Evolutionary conservation across 495 filamentous ascomycete genomes (phyloP), one percentile per base, ranked within the genome.

Genomic region (Penicillium flavigenum): DNA sequence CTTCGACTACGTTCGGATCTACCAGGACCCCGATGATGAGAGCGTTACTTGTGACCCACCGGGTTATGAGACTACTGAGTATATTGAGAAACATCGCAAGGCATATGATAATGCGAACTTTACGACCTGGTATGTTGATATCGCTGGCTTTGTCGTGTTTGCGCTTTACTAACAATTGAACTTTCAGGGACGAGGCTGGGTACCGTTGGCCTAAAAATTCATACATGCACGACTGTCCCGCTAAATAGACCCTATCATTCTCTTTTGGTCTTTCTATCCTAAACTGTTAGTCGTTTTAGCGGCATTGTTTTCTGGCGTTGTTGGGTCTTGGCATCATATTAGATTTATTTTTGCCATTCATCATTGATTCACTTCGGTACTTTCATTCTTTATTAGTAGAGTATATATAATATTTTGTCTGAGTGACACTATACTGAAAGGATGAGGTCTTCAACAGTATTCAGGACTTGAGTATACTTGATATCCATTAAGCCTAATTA

Each of bases 1-100:
- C 3, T 73, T 91, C 54, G 88, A 92, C 63, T 91, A 89, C 64
- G 72, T 92, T 36, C 82, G 88, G 5, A 88, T 91, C 54, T 91
- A 90, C 62, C 88, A 91, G 65, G 80, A 87, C 55, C 75, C 80
- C 16, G 79, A 80, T 49, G 68, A 83, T 32, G 59, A 70, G 12
- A 81, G 81, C 47, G 68, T 91, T 17, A 88, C 86, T 32, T 91
- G 88, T 70, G 88, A 92, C 73, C 88, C 88, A 1, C 76, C 73
- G 2, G 86, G 81, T 0, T 91, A 84, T 64, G 78, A 82, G 60
- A 91, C 88, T 12, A 89, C 87, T 0, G 56, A 72, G n/a, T 92
- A 91, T 67, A 92, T 92, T 59, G 65, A 73, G 31, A 67, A 82
- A 4, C 88, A 92, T 61, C 73, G 77, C 4, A 73, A 79, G 45